Evolutionary conservation across 2,329 filamentous ascomycete genomes (phyloP), one percentile per base, ranked within the genome.

Genomic region (Fusarium clavum): DNA sequence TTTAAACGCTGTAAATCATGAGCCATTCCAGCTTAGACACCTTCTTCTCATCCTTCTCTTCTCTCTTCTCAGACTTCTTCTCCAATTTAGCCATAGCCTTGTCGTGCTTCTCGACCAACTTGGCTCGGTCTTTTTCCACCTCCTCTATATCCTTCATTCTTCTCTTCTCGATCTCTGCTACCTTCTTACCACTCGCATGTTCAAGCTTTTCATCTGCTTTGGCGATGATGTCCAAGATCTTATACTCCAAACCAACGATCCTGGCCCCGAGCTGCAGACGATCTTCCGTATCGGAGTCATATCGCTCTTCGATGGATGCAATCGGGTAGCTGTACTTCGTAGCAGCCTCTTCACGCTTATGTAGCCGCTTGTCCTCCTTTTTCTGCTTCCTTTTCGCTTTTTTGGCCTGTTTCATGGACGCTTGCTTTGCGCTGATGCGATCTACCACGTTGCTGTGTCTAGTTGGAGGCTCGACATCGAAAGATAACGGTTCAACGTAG

Each of bases 381-480:
- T 67, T 62, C 2, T 32, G 40, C 6, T 57, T 67, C 5, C 52
- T 56, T 24, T 46, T 61, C 12, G 56, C 64, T 1, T 52, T 67
- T 7, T 29, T 32, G 3, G 45, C 32, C 13, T 67, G 62, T 6
- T 52, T 62, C 20, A 43, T 47, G 1, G 57, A 29, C 7, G 63
- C 57, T 22, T 67, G 64, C 8, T 67, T 67, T 6, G 63, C 64
- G 13, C 63, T 67, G 2, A 67, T 32, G 7, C 64, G 63, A 46
- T 67, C 64, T 6, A 67, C 8, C 11, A 67, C 16, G 4, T 67
- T 67, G 1, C 5, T 47, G 2, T 40, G 46, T 22, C 34, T 57
- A 9, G 9, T 5, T 0, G 57, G 56, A 11, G 57, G 49, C 3
- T 47, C 63, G 3, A 67, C 63, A 8, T 67, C 63, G 4, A 67